Conservation (phyloP, 352 stramenopile species). For the Pythium phragmiticola region DNA sequence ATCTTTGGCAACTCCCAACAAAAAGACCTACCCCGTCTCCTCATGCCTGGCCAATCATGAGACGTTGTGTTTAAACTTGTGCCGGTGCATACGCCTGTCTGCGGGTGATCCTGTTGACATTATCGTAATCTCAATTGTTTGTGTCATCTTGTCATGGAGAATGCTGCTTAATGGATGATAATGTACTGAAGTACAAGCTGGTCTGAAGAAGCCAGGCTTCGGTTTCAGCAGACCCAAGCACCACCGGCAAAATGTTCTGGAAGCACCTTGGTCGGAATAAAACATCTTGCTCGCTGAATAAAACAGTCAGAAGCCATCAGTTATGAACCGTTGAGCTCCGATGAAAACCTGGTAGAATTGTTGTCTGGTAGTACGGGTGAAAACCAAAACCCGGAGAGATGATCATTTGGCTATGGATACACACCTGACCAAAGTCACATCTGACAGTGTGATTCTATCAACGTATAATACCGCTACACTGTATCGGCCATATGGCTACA, state of each 20-base stretch:
- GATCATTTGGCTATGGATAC: neutral
- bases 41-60: constrained; percentile 11
- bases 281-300: constrained; percentile 6
- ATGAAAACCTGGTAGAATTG: too few relatives aligned
- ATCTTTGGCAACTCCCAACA: neutral
- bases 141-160: neutral
- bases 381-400: too few relatives aligned
- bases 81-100: constrained; percentile 2
- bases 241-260: constrained; percentile 6
- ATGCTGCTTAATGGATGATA: too few relatives aligned
- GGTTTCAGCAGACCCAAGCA: constrained; percentile 9
- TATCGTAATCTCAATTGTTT: neutral
- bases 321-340: too few relatives aligned
- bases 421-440: neutral
- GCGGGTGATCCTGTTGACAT: neutral
- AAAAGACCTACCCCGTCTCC: neutral
- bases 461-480: too few relatives aligned
- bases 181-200: neutral
- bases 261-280: constrained; percentile 4
- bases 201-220: neutral
- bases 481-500: constrained; percentile 3
- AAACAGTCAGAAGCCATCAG: constrained; percentile 4
- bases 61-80: constrained; percentile 15
- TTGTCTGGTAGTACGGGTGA: too few relatives aligned
- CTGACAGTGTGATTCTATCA: too few relatives aligned